Evolutionary conservation across 805 yeast species (phyloP).

Genomic region (Ogataea paradorogensis): DNA sequence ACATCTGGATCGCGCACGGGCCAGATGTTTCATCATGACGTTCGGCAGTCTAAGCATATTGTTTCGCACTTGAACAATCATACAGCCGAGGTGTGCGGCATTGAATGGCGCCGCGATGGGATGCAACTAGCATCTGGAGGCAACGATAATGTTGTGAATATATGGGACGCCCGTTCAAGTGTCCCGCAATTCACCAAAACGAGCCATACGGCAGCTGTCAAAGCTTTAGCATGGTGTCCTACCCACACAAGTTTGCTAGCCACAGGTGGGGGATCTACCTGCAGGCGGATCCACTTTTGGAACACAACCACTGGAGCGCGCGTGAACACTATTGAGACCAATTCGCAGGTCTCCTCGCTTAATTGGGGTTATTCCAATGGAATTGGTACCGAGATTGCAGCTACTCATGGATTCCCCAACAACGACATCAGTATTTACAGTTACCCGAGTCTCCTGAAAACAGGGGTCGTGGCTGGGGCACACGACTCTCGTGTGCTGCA

Average conservation of each 20-base stretch:
- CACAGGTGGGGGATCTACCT: constrained; percentile 96
- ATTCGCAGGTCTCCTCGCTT: constrained; percentile 90
- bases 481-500: constrained; percentile 86
- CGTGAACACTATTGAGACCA: constrained; percentile 83
- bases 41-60: constrained; percentile 76
- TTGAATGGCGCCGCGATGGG: constrained; percentile 83
- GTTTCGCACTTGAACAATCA: constrained; percentile 62
- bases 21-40: constrained; percentile 82
- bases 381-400: constrained; percentile 79
- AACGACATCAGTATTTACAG: constrained; percentile 81
- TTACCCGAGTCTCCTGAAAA: constrained; percentile 80
- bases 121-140: constrained; percentile 88
- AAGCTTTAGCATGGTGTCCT: constrained; percentile 95
- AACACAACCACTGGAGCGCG: constrained; percentile 88
- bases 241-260: constrained; percentile 77
- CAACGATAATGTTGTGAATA: constrained; percentile 86
- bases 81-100: constrained; percentile 88
- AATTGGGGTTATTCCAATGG: constrained; percentile 83
- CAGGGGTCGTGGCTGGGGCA: constrained; percentile 81
- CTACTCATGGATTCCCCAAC: constrained; percentile 91
- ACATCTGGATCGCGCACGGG: constrained; percentile 91
- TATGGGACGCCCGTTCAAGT: constrained; percentile 82
- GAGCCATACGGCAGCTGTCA: constrained; percentile 90
- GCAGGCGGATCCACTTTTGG: constrained; percentile 90
- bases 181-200: constrained; percentile 73